Percentiles rank a stretch among this genome's conserved stretches.
phyloP scores from a whole-genome alignment of 306 rosid genomes.

The Citrullus mucosospermus region DNA sequence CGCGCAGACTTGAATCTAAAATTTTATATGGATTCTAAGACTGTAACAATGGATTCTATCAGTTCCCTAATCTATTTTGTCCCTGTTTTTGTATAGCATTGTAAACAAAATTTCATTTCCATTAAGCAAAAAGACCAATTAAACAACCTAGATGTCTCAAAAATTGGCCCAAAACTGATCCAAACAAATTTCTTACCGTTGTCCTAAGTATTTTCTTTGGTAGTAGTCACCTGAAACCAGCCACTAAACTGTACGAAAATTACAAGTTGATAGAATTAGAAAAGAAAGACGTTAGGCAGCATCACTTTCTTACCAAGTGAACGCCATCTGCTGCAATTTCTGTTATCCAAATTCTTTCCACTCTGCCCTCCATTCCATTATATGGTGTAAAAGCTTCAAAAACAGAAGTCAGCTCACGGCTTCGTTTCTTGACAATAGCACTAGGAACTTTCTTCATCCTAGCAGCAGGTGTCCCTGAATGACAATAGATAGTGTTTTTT shows the following conservation, averaged over 20 bases:
- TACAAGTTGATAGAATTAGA: neutral
- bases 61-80: no score
- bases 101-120: no score
- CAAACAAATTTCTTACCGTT: neutral
- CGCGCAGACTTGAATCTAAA: no score
- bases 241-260: neutral
- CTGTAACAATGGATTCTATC: no score
- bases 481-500: neutral
- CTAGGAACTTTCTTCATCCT: constrained; percentile 97
- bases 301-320: constrained; percentile 58
- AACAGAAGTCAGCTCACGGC: constrained; percentile 80
- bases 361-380: constrained; percentile 74
- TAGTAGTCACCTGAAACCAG: neutral
- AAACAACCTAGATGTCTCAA: no score
- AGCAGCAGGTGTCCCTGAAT: constrained; percentile 93
- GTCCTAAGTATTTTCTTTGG: neutral
- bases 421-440: constrained; percentile 72
- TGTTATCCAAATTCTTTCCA: constrained; percentile 94
- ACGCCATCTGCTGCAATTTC: constrained; percentile 82
- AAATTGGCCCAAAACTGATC: neutral
- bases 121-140: no score
- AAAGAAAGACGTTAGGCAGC: neutral
- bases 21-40: no score
- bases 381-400: constrained; percentile 90
- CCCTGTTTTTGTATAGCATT: no score